phyloP scores from a whole-genome alignment of 768 basidiomycete species.

The Xerocomellus chrysenteron region DNA sequence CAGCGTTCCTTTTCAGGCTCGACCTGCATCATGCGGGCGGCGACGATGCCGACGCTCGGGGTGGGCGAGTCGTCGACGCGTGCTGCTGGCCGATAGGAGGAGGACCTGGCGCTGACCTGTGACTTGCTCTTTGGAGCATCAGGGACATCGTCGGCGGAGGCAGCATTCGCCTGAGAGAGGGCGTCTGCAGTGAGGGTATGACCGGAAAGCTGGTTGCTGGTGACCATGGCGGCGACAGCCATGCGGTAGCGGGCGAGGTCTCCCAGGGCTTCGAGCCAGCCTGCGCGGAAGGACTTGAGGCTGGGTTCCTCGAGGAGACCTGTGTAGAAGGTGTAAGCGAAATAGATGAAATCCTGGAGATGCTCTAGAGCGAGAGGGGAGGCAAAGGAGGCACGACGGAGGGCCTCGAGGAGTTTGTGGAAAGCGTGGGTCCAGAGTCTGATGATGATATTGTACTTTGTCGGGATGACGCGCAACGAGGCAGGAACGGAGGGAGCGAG shows the following conservation, averaged over 20 bases:
- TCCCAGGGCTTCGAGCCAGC: constrained; percentile 96
- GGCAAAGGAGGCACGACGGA: constrained; percentile 79
- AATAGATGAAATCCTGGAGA: constrained; percentile 92
- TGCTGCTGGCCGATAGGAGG: constrained; percentile 50
- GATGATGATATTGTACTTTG: constrained; percentile 93
- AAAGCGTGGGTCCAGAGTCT: constrained; percentile 92
- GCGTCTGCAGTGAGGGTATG: constrained; percentile 55
- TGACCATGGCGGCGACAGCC: constrained; percentile 88
- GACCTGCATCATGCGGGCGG: constrained; percentile 77
- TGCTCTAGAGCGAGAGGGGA: constrained; percentile 76
- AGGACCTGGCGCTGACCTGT: constrained; percentile 21
- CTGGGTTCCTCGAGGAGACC: constrained; percentile 80
- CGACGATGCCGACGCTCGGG: constrained; percentile 82
- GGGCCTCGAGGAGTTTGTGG: constrained; percentile 84
- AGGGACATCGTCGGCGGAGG: constrained; percentile 22
- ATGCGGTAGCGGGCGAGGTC: constrained; percentile 94
- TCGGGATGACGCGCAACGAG: constrained; percentile 84
- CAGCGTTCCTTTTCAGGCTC: constrained; percentile 92
- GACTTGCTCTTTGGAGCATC: constrained; percentile 40
- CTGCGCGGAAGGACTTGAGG: constrained; percentile 65
- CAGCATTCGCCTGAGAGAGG: constrained; percentile 45
- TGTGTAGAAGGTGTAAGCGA: constrained; percentile 93
- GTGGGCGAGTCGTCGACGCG: constrained; percentile 64
- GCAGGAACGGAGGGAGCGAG: constrained; percentile 86
- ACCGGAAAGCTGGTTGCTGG: constrained; percentile 44